These are phyloP conservation scores for Lobosporangium transversale DNA, from an alignment of 192 early-diverging fungal species.

Conservation along the genomic window DNA sequence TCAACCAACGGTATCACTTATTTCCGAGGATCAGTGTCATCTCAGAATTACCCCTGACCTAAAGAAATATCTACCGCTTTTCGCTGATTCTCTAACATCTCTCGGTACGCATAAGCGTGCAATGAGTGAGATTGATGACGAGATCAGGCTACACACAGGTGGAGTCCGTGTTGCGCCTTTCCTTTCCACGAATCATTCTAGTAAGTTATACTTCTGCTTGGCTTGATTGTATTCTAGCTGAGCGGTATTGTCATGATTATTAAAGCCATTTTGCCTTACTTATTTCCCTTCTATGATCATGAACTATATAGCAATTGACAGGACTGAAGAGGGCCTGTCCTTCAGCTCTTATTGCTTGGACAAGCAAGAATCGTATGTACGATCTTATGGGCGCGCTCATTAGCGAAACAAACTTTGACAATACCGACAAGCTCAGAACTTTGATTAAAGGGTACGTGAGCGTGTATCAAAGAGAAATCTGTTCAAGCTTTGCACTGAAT, in stretches of 20 bases:
- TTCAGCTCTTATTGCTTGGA: constrained; percentile 75
- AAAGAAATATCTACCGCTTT: constrained; percentile 79
- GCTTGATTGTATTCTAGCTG: too few relatives aligned
- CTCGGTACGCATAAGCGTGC: constrained; percentile 69
- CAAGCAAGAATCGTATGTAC: constrained; percentile 75
- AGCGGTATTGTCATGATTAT: too few relatives aligned
- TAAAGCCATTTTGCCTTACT: neutral
- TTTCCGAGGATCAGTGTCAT: constrained; percentile 76
- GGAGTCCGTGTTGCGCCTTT: constrained; percentile 78
- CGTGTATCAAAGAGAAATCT: neutral
- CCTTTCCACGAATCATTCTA: constrained; percentile 70
- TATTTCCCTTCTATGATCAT: neutral
- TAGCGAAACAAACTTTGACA: constrained; percentile 74
- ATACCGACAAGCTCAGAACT: constrained; percentile 77
- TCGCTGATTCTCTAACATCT: constrained; percentile 60
- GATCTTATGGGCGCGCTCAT: constrained; percentile 77
- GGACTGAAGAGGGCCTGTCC: constrained; percentile 71
- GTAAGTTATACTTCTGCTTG: constrained; percentile 35
- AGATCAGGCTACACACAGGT: constrained; percentile 85
- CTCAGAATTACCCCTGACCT: constrained; percentile 70
- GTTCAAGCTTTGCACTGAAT: too few relatives aligned
- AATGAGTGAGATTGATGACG: constrained; percentile 90
- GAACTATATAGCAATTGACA: constrained; percentile 58
- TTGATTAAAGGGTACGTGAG: constrained; percentile 63
- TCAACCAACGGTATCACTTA: constrained; percentile 95